Base-by-base conservation (phyloP, 345 rosid species). In the Boechera stricta region DNA sequence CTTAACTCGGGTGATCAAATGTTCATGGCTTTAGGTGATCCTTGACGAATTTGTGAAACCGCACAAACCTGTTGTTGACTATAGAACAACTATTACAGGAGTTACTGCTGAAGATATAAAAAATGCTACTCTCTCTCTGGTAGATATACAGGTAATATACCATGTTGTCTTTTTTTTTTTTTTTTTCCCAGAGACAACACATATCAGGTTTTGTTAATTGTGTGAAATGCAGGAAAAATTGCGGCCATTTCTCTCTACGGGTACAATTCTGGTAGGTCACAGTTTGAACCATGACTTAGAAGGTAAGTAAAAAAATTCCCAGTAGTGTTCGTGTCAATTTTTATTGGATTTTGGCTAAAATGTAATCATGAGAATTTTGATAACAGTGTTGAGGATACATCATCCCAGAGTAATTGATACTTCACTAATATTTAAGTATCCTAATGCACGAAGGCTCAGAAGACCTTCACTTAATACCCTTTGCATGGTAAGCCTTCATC, bases 341-440 rank as follows among this genome's bases (percentile, higher is more conserved):
- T 18, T 0, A 3, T 6, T 71, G 12, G 33, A 58, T 32, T 31
- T 5, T 41, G 4, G 47, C 47, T 73, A 42, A 10, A 31, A 28
- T 2, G 29, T 28, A 28, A 49, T 18, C 11, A 13, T 44, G 21
- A 7, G 5, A 59, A 10, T 67, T 49, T 72, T 77, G 33, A 41
- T 70, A 51, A 2, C 86, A 94, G 98, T 87, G 61, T 69, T 91
- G 77, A 94, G 86, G 88, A 41, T 94, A 44, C 89, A 90, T 71
- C 96, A 94, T 84, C 85, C 88, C 3, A 86, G 80, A 82, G 91
- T 94, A 44, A 79, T 94, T 9, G 98, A 91, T 66, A 94, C 98
- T 10, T 82, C 94, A 10, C 81, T 83, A 67, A 78, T 94, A 70
- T 94, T 88, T 85, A 86, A 84, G 81, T 81, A 71, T 83, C 31